phyloP scores from a whole-genome alignment of 805 yeast species.

The Ogataea populi-albae region DNA sequence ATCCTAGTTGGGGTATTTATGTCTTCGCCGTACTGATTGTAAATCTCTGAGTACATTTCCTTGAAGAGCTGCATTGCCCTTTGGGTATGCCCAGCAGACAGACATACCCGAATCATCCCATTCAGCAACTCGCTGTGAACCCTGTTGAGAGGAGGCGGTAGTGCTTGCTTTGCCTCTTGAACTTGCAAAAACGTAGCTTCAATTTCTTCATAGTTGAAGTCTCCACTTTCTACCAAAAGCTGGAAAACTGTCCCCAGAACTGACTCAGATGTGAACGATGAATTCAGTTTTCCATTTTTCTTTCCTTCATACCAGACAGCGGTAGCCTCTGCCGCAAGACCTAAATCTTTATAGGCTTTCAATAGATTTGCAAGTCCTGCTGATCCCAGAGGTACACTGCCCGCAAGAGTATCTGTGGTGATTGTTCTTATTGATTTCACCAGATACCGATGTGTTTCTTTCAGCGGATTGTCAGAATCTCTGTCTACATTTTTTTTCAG shows the following conservation, averaged over 20 bases:
- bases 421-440: conserved; percentile 44
- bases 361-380: conserved; percentile 55
- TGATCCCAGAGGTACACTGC: conserved; percentile 37
- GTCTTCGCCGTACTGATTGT: conserved; percentile 25
- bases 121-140: conserved; percentile 49
- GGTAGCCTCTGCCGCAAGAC: conserved; percentile 58
- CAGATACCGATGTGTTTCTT: conserved; percentile 43
- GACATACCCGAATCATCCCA: conserved; percentile 71
- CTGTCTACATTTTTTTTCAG: conserved; percentile 56
- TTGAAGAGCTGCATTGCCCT: conserved; percentile 63
- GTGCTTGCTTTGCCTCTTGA: conserved; percentile 26
- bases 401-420: conserved; percentile 41
- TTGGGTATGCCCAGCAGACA: conserved; percentile 58
- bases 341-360: conserved; percentile 57
- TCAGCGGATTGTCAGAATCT: conserved; percentile 49
- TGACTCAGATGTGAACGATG: conserved; percentile 54
- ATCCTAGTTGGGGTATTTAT: conserved; percentile 28
- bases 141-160: conserved; percentile 8
- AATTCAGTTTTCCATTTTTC: conserved; percentile 36
- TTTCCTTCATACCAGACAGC: conserved; percentile 65
- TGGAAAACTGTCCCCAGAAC: conserved; percentile 70
- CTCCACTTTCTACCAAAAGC: conserved; percentile 56
- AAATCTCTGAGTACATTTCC: conserved; percentile 50
- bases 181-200: conserved; percentile 46
- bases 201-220: conserved; percentile 57